phyloP scores from a whole-genome alignment of 345 rosid genomes.

The Ricinus communis region DNA sequence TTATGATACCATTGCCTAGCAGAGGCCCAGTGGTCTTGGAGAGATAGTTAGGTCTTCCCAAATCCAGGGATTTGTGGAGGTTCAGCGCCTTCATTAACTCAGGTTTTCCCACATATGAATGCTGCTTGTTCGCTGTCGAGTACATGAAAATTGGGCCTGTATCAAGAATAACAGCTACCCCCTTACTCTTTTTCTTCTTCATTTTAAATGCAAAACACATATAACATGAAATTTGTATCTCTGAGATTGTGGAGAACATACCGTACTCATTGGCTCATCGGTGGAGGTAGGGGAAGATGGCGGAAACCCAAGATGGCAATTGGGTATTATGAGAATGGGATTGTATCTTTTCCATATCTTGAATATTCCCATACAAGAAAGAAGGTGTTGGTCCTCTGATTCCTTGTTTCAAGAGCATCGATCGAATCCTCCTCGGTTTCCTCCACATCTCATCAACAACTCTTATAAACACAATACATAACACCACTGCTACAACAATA shows the following conservation, averaged over 20 bases:
- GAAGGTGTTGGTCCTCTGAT: conserved; percentile 12
- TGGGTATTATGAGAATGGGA: background rate
- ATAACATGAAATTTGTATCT: background rate
- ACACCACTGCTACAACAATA: no score
- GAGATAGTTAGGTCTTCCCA: conserved; percentile 28
- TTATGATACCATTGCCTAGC: conserved; percentile 36
- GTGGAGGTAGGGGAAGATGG: conserved; percentile 28
- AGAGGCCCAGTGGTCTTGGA: conserved; percentile 12
- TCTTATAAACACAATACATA: background rate
- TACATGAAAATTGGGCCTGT: conserved; percentile 30
- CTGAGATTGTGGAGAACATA: background rate
- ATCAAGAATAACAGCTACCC: no score
- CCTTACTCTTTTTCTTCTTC: no score
- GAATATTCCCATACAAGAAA: conserved; percentile 9
- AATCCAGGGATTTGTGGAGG: conserved; percentile 24
- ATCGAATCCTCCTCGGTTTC: background rate
- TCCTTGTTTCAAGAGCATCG: conserved; percentile 11
- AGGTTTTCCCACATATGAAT: conserved; percentile 14
- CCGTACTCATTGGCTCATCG: conserved; percentile 27
- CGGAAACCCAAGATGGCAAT: conserved; percentile 11
- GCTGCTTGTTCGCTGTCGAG: conserved; percentile 29
- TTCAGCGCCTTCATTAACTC: conserved; percentile 28
- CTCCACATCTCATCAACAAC: background rate
- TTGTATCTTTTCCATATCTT: conserved; percentile 2
- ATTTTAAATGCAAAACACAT: background rate